Evolutionary conservation across 768 basidiomycete species (phyloP), one percentile per base, ranked within the genome.

Genomic region (Pulveroboletus sp.): DNA sequence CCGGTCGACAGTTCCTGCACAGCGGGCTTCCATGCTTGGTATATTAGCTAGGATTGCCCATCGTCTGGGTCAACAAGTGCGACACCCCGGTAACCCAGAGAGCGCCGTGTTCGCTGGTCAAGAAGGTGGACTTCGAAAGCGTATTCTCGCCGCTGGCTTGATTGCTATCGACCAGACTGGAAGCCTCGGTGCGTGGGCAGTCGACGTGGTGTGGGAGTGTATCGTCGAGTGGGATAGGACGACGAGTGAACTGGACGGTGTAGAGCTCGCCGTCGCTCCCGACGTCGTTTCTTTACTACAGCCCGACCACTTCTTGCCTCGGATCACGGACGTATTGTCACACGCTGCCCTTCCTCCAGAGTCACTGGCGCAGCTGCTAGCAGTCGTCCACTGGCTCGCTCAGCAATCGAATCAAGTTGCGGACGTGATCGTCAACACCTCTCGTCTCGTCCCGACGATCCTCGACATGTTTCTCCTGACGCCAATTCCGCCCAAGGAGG

Each of bases 1-100:
- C 4, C 73, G 89, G 35, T 93, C 90, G 0, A 91, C 84, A 3
- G 86, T 93, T 0, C 82, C 84, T 11, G 85, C 87, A 6, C 93
- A 97, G 62, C 76, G 93, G 31, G 81, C 86, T 5, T 80, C 81
- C 0, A 93, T 94, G 86, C 71, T 95, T 15, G 79, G 81, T 6
- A 73, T 94, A 3, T 68, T 95, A 1, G 75, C 77, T 0, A 76
- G 77, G 28, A 78, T 93, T 42, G 72, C 79, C 5, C 70, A 70
- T 21, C 64, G 67, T 32, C 47, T 69, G 3, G 54, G 65, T 6
- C 39, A 10, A 28, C 67, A 65, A 41, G 55, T 43, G 2, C 56
- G 43, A 45, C 5, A 50, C 1, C 6, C 10, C 8, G 37, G 39
- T 24, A 33, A 0, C 18, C 11, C 39, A 11, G 57, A 49, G 9